Conservation (phyloP, 2,329 filamentous ascomycete genomes). For the Cercospora berteroae region DNA sequence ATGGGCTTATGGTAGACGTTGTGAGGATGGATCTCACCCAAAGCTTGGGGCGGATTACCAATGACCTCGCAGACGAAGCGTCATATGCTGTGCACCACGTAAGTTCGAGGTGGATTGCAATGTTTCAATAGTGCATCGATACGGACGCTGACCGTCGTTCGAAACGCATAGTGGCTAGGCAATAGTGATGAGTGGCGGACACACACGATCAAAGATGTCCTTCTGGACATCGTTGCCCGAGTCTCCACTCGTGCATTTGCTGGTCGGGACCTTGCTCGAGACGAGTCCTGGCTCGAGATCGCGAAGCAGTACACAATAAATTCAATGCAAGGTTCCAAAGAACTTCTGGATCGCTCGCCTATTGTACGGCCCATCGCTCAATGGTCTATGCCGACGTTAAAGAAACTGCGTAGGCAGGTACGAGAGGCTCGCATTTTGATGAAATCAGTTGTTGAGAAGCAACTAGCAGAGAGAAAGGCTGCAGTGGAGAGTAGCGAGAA, state of each 20-base stretch:
- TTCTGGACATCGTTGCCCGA: background rate
- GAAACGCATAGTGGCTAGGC: background rate
- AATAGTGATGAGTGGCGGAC: conserved; percentile 8
- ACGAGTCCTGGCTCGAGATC: background rate
- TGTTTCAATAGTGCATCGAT: background rate
- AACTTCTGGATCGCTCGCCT: background rate
- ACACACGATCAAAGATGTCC: background rate
- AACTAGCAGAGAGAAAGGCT: background rate
- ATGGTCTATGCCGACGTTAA: background rate
- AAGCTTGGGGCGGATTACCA: background rate
- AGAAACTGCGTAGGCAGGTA: background rate
- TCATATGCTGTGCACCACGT: background rate
- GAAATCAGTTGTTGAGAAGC: background rate
- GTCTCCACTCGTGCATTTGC: background rate
- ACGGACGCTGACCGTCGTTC: background rate
- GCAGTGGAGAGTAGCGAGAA: background rate
- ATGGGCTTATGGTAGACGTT: conserved; percentile 4
- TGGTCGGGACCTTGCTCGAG: background rate
- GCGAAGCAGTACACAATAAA: background rate
- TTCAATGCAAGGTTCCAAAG: background rate
- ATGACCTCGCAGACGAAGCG: background rate
- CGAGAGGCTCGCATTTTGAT: background rate
- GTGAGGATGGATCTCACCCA: conserved; percentile 28
- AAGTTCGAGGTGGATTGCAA: background rate
- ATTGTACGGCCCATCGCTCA: background rate